Evolutionary conservation across 345 rosid genomes (phyloP).

Genomic region (Gossypium thurberi): DNA sequence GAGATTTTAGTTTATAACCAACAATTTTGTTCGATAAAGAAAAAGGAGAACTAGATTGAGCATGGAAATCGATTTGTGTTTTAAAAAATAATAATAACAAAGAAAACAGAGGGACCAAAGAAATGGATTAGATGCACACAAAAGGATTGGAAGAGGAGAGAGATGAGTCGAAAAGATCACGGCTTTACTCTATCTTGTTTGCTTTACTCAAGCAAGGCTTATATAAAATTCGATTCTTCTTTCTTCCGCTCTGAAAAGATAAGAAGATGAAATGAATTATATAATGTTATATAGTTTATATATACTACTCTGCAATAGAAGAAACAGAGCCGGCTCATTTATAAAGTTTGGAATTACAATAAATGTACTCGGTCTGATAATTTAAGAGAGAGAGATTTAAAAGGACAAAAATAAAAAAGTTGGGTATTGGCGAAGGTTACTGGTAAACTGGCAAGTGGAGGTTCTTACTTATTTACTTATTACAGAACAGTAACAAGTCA

Average conservation of each 20-base stretch:
- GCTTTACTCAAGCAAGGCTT: background rate
- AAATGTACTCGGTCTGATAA: background rate
- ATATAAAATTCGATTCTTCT: background rate
- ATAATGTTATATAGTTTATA: background rate
- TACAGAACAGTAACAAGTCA: slow-evolving; percentile 28
- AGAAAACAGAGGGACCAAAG: background rate
- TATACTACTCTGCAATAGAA: background rate
- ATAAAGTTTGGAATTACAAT: background rate
- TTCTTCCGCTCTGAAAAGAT: background rate
- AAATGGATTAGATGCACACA: no score
- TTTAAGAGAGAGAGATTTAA: background rate
- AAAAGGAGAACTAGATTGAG: slow-evolving; percentile 3
- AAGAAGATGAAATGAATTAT: background rate
- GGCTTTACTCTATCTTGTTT: background rate
- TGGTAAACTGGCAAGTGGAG: slow-evolving; percentile 26
- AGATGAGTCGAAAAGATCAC: background rate
- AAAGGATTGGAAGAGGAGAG: background rate
- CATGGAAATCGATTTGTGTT: background rate
- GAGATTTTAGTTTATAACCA: background rate
- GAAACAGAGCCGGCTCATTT: background rate
- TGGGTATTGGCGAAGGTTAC: background rate
- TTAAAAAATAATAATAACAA: no score
- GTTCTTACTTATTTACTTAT: slow-evolving; percentile 6
- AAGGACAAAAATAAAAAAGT: background rate
- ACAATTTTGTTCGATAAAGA: background rate